phyloP scores from a whole-genome alignment of 345 rosid species.

The Dipteronia dyeriana region DNA sequence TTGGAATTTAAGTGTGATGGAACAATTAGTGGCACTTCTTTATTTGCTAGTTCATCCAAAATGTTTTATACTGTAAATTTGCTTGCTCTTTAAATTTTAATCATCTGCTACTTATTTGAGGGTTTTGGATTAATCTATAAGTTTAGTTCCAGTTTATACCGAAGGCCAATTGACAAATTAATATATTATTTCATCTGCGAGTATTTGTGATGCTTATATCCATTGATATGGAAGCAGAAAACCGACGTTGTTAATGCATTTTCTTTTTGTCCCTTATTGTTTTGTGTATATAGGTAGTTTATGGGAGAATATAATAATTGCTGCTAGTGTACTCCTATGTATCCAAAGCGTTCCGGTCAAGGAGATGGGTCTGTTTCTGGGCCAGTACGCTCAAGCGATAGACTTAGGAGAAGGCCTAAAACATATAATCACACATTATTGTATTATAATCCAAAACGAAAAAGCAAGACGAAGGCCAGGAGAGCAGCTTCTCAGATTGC shows the following conservation, averaged over 20 bases:
- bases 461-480: constrained; percentile 81
- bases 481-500: constrained; percentile 95
- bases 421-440: constrained; percentile 54
- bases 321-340: constrained; percentile 64
- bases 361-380: constrained; percentile 81
- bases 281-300: constrained; percentile 27
- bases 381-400: constrained; percentile 92
- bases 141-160: not conserved
- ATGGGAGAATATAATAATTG: constrained; percentile 46
- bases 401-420: constrained; percentile 93
- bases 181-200: not conserved
- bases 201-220: constrained; percentile 9
- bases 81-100: not conserved
- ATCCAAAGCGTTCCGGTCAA: constrained; percentile 77
- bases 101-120: not conserved
- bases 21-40: not conserved
- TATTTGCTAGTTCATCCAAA: not conserved
- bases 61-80: not conserved
- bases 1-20: not conserved
- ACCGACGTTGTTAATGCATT: not conserved
- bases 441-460: constrained; percentile 76
- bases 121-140: not conserved
- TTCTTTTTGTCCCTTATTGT: not conserved
- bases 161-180: not conserved
- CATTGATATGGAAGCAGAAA: constrained; percentile 8